Evolutionary conservation across 1,284 basidiomycete genomes (phyloP), one percentile per base, ranked within the genome.

Genomic region (Trametes polyzona): DNA sequence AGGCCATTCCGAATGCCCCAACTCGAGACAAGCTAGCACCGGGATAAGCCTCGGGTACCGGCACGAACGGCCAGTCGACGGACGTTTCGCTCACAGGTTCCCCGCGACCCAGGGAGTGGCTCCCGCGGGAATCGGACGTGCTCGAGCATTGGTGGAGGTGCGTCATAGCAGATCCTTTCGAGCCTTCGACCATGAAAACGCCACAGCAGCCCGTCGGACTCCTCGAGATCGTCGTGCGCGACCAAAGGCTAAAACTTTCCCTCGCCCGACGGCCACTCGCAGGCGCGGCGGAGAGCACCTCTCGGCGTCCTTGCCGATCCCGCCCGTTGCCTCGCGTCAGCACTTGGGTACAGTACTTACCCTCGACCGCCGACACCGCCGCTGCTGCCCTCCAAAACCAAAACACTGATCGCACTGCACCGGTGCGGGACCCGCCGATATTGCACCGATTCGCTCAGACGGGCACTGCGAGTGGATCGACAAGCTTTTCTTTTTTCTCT

Each of bases 121-220:
- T 27, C 37, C 47, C 47, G 47, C 47, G 47, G 33, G 33, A 47
- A 47, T 35, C 47, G 47, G 47, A n/a, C 33, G 33, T 37, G 33
- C 9, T 29, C 10, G n/a, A 21, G n/a, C 46, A 7, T 27, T n/a
- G n/a, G 35, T 24, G 35, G 47, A 24, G 35, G 36, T 48, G 47
- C 47, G 47, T 48, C 47, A 48, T 48, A 16, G 47, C 35, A 42
- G 4, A 33, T 16, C 30, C 43, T 17, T 33, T 16, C 14, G 19
- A 21, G 21, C 14, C 43, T 23, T 32, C 43, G 30, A 33, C 43
- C 17, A 24, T 9, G 23, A n/a, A n/a, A n/a, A n/a, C n/a, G n/a
- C n/a, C n/a, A n/a, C n/a, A n/a, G n/a, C n/a, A n/a, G n/a, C n/a
- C n/a, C 21, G 40, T 16, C 6, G 23, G 23, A 41, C 11, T 12